These are phyloP conservation scores for Clavulina sp. DNA, from an alignment of 768 basidiomycete species.

Conservation along the genomic window DNA sequence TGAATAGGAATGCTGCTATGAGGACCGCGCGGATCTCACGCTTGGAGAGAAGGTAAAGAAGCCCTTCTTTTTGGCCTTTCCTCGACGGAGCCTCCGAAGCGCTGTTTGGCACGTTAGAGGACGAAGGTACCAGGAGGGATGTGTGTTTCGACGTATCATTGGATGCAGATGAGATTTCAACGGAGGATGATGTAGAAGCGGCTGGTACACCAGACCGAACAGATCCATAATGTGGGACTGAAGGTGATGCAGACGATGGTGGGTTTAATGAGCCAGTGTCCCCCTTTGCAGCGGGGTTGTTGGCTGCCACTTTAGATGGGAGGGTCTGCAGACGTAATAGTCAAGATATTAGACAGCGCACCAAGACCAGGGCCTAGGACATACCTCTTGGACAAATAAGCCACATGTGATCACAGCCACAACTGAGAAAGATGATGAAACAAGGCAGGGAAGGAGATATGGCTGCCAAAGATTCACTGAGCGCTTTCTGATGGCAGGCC, in stretches of 20 bases:
- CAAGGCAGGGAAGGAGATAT: constrained; percentile 6
- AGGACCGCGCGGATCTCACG: constrained; percentile 8
- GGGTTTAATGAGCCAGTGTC: no score
- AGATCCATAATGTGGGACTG: no score
- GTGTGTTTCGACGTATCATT: no score
- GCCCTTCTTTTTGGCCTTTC: neutral
- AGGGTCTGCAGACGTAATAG: neutral
- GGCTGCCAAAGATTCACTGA: neutral
- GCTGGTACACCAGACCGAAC: no score
- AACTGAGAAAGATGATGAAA: constrained; percentile 3
- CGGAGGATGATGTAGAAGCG: no score
- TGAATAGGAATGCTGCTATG: constrained; percentile 20
- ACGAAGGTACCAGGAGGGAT: neutral
- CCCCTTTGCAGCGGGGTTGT: neutral
- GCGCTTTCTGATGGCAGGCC: neutral
- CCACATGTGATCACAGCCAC: neutral
- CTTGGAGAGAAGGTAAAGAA: constrained; percentile 8
- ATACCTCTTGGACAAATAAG: constrained; percentile 6
- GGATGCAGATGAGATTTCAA: no score
- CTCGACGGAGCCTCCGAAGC: neutral
- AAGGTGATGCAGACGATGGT: no score
- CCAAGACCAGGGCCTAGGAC: neutral
- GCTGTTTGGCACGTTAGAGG: neutral
- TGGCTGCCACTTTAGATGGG: neutral
- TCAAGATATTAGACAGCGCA: neutral